Evolutionary conservation across 768 basidiomycete species (phyloP), one percentile per base, ranked within the genome.

Genomic region (Sistotremastrum niveocremeum): DNA sequence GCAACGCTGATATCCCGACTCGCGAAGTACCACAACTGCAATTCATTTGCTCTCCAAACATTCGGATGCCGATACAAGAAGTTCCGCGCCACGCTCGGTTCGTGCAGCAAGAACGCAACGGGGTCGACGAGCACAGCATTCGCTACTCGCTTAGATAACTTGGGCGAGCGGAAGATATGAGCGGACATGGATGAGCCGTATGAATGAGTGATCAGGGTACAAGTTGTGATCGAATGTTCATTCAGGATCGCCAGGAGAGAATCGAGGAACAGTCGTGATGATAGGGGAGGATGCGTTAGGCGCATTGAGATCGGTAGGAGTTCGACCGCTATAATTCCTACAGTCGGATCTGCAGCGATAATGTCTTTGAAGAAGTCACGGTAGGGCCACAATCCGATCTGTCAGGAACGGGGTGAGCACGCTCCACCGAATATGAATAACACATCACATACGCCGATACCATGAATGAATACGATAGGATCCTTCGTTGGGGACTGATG

Each of bases 11-110:
- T 62, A 51, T 83, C 81, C 7, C 73, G 70, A 46, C 72, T 73
- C 20, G 78, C 68, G 52, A 82, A 81, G 53, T 76, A 83, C 75
- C 77, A 81, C 43, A 82, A 52, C 59, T 77, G 66, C 76, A 77
- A 79, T 51, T 82, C 74, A 54, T 73, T 73, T 45, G 73, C 72
- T 20, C 20, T 20, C 46, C 54, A 42, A n/a, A 52, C 51, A 42
- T 49, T 37, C n/a, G 80, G 66, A 5, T 50, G 39, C 20, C 81
- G 73, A 60, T 82, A 80, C 36, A 83, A 63, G 48, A 83, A 82
- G 56, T 80, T 81, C 56, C 69, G 71, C 12, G 77, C 76, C 39
- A 81, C 71, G 3, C 20, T 29, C 4, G 80, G 75, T 37, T 74
- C 67, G 59, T 80, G 77, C 5, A 82, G 65, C 3, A 82, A 61